Conservation (phyloP, 2,329 filamentous ascomycete species). For the Hypoxylon sp. region DNA sequence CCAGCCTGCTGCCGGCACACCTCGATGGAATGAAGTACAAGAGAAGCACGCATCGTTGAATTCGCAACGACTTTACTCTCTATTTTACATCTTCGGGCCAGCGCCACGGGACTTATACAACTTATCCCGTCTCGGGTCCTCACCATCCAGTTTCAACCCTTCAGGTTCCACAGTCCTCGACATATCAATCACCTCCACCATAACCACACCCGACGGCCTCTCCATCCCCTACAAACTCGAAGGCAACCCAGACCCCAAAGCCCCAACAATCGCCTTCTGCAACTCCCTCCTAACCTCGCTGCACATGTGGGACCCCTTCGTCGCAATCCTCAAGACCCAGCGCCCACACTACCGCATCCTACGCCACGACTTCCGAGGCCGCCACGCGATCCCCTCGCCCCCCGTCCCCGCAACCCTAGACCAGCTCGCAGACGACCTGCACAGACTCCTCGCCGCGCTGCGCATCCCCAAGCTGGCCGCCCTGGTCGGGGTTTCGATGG, state of each 20-base stretch:
- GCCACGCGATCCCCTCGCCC: conserved; percentile 65
- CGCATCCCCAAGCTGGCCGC: conserved; percentile 76
- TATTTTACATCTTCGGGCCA: conserved; percentile 86
- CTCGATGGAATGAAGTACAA: conserved; percentile 73
- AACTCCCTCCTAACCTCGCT: conserved; percentile 86
- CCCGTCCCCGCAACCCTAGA: conserved; percentile 71
- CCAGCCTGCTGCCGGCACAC: conserved; percentile 73
- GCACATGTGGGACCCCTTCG: conserved; percentile 84
- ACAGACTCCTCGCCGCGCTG: conserved; percentile 75
- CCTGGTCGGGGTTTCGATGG: conserved; percentile 84
- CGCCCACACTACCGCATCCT: conserved; percentile 79
- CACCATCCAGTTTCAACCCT: conserved; percentile 66
- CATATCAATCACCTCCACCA: conserved; percentile 74
- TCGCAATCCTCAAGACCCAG: conserved; percentile 71
- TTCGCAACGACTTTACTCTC: conserved; percentile 73
- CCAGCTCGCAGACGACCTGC: conserved; percentile 77
- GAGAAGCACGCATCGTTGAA: conserved; percentile 71
- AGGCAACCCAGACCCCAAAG: conserved; percentile 75
- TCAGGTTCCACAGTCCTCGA: conserved; percentile 71
- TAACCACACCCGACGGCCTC: conserved; percentile 78
- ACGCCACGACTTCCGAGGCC: conserved; percentile 83
- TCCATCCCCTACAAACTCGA: conserved; percentile 81
- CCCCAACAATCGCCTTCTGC: conserved; percentile 80
- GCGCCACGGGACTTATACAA: conserved; percentile 77
- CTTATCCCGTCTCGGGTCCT: conserved; percentile 65